A percentile compares a stretch with the other conserved stretches of the same genome.
phyloP scores from a whole-genome alignment of 176 grass and related monocot species.

The Avena sativa region DNA sequence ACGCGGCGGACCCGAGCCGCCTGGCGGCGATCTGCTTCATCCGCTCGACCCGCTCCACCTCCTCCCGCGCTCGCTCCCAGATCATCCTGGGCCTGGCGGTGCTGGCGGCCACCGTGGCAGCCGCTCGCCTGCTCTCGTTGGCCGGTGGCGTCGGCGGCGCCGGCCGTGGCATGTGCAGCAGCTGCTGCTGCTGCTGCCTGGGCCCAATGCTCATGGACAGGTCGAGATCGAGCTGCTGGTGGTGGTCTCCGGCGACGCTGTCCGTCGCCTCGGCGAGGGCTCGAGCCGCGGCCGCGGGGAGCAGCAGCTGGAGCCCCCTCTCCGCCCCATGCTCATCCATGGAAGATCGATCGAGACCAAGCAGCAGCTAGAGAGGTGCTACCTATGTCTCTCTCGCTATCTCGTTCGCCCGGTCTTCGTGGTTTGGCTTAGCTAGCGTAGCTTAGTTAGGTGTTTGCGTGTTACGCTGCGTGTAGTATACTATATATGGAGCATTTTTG shows the following conservation, averaged over 20 bases:
- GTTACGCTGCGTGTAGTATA: slow-evolving; percentile 22
- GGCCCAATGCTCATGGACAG: slow-evolving; percentile 77
- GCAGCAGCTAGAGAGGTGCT: background rate
- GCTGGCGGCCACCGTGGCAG: background rate
- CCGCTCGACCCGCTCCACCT: slow-evolving; percentile 91
- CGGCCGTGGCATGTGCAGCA: slow-evolving; percentile 8
- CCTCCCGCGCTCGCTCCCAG: slow-evolving; percentile 84
- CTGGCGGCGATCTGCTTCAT: slow-evolving; percentile 85
- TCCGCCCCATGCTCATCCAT: slow-evolving; percentile 69
- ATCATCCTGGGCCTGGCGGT: slow-evolving; percentile 56
- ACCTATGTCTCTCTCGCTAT: background rate
- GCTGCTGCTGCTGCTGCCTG: slow-evolving; percentile 34
- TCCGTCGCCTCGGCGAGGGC: background rate
- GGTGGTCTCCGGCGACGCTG: slow-evolving; percentile 20
- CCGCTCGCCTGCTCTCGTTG: slow-evolving; percentile 21
- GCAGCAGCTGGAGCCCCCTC: slow-evolving; percentile 67
- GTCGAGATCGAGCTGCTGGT: slow-evolving; percentile 69
- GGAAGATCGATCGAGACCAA: slow-evolving; percentile 15
- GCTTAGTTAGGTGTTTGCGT: background rate
- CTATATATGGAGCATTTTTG: slow-evolving; percentile 30
- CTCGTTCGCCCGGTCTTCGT: background rate
- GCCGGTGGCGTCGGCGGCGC: background rate
- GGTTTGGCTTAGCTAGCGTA: slow-evolving; percentile 20
- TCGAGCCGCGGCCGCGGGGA: slow-evolving; percentile 40
- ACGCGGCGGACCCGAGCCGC: slow-evolving; percentile 60